These are phyloP conservation scores for Nissolia schottii DNA, from an alignment of 306 rosid species.

Conservation along the genomic window DNA sequence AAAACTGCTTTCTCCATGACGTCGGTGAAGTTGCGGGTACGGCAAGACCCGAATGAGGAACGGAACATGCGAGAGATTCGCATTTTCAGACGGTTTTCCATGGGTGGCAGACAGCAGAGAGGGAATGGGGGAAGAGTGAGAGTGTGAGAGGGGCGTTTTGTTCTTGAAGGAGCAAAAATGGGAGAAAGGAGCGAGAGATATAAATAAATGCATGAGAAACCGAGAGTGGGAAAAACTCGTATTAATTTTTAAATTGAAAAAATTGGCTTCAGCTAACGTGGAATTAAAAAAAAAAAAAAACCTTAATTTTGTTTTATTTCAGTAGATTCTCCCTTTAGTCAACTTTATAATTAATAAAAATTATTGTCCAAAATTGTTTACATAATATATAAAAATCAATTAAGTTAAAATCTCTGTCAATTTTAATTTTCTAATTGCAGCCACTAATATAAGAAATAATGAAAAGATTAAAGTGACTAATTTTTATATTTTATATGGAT, in stretches of 20 bases:
- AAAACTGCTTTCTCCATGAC: conserved; percentile 59
- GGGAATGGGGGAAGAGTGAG: background rate
- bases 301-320: too few species aligned
- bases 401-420: too few species aligned
- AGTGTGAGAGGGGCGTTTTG: background rate
- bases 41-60: conserved; percentile 73
- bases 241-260: conserved; percentile 25
- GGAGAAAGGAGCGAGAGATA: background rate
- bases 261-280: too few species aligned
- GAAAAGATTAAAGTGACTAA: too few species aligned
- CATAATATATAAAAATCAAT: too few species aligned
- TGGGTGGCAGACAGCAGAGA: background rate
- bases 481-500: too few species aligned
- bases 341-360: too few species aligned
- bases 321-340: too few species aligned
- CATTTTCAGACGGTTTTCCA: conserved; percentile 69
- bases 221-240: conserved; percentile 18
- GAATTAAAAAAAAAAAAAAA: too few species aligned
- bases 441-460: too few species aligned
- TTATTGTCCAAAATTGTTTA: too few species aligned
- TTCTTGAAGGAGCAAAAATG: conserved; percentile 4
- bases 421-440: too few species aligned
- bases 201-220: conserved; percentile 44
- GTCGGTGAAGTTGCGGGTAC: conserved; percentile 59
- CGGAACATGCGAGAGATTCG: conserved; percentile 84